Evolutionary conservation across 345 rosid species (phyloP).

Genomic region (Jatropha curcas): DNA sequence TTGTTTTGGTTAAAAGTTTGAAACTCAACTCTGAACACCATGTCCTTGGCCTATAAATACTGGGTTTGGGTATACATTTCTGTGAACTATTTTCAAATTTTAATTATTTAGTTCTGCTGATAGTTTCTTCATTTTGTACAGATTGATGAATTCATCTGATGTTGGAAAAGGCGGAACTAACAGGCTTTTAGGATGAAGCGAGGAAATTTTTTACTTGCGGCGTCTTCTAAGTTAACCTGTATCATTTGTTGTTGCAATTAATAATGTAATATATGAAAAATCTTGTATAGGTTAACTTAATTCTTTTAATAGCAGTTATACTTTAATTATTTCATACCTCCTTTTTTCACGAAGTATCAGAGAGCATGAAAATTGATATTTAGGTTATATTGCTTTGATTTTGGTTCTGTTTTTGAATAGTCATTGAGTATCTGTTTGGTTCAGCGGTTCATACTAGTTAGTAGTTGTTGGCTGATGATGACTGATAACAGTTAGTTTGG

Average conservation of each 20-base stretch:
- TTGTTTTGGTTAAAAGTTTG: background rate
- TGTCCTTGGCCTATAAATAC: background rate
- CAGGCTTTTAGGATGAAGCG: background rate
- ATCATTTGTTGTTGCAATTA: background rate
- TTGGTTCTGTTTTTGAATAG: too few species aligned
- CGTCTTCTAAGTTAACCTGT: background rate
- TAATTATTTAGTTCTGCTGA: background rate
- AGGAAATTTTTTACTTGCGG: background rate
- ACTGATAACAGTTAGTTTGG: too few species aligned
- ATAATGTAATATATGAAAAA: background rate
- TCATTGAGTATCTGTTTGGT: too few species aligned
- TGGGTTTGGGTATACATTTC: background rate
- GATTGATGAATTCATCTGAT: constrained; percentile 6
- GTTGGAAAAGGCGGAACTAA: background rate
- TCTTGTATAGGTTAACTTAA: background rate
- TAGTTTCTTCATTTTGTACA: background rate
- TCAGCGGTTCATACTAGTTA: too few species aligned
- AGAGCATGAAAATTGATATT: too few species aligned
- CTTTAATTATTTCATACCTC: background rate
- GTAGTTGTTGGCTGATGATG: too few species aligned
- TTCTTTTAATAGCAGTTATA: background rate
- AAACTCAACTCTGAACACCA: background rate
- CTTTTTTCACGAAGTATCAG: too few species aligned
- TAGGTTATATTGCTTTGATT: too few species aligned
- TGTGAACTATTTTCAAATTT: background rate